Conservation (phyloP, 2,329 filamentous ascomycete genomes). For the Ilyonectria mors-panacis region DNA sequence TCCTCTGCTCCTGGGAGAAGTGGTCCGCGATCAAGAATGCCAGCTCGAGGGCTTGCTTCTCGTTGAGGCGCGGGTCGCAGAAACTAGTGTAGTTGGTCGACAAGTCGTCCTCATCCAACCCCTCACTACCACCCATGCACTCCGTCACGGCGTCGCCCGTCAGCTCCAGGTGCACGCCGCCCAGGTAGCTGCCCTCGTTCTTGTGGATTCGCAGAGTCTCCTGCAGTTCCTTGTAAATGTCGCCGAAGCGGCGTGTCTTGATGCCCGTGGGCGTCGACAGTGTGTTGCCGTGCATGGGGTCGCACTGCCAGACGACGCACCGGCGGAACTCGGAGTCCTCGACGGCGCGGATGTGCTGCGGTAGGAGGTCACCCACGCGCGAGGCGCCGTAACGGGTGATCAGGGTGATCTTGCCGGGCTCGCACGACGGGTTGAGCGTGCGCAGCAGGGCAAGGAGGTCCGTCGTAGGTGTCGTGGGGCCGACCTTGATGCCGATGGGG, state of each 20-base stretch:
- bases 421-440: constrained; percentile 84
- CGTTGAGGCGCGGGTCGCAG: constrained; percentile 95
- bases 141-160: constrained; percentile 98
- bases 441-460: constrained; percentile 87
- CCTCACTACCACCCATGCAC: constrained; percentile 91
- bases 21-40: constrained; percentile 94
- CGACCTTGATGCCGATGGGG: constrained; percentile 96
- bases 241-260: constrained; percentile 92
- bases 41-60: constrained; percentile 96
- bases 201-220: constrained; percentile 89
- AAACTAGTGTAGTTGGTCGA: constrained; percentile 94
- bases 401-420: constrained; percentile 93
- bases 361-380: constrained; percentile 82
- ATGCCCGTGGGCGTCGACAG: constrained; percentile 80
- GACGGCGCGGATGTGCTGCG: constrained; percentile 89
- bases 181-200: constrained; percentile 86
- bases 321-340: constrained; percentile 79
- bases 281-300: constrained; percentile 96
- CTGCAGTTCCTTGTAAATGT: constrained; percentile 90
- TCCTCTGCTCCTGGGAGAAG: constrained; percentile 62
- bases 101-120: constrained; percentile 88
- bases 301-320: constrained; percentile 94
- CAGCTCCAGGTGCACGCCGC: constrained; percentile 94
- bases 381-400: constrained; percentile 94
- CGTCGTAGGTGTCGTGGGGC: constrained; percentile 82